Evolutionary conservation across 78 protist species (phyloP), one percentile per base, ranked within the genome.

Genomic region (Emiliania huxleyi): DNA sequence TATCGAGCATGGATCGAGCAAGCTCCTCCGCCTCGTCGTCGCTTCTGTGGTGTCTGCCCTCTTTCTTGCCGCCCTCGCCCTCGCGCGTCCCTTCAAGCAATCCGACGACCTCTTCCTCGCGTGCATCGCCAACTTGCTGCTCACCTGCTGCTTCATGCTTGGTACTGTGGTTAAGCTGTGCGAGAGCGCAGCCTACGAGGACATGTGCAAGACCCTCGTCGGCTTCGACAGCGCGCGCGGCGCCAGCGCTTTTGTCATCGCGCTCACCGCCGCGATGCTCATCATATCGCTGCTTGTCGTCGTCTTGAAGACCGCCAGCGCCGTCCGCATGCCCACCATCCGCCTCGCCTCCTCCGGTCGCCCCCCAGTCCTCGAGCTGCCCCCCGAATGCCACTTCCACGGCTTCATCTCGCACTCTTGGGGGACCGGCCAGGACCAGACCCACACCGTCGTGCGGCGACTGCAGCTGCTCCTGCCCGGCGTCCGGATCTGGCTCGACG

Each of bases 381-480:
- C 44, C 49, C 18, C 15, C 52, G 49, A 42, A 6, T 42, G 49
- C 29, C 11, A 37, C 22, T 79, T 42, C 87, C 87, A 79, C 49
- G 23, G 29, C 49, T 79, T 79, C 87, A 43, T 79, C 49, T 79
- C 87, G 44, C 87, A 79, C 87, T 18, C 49, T 23, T 42, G 52
- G 52, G 29, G 55, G n/a, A 42, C 87, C 6, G 52, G 83, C 45
- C 62, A n/a, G n/a, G 83, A 73, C 83, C 45, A 29, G 42, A 37
- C 83, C 83, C 83, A 73, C 87, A 25, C 18, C 87, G 15, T 79
- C 26, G 49, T 23, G 49, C 49, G 52, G 38, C 35, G 12, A 48
- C 87, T 79, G 46, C 87, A 42, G 46, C 46, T 79, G 87, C 87
- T 79, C 46, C 87, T 79, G 38, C 87, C 87, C 23, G 87, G 26